A percentile compares a stretch with the other conserved stretches of the same genome.
phyloP scores from a whole-genome alignment of 805 yeast genomes.

The Myxozyma neotropica region DNA sequence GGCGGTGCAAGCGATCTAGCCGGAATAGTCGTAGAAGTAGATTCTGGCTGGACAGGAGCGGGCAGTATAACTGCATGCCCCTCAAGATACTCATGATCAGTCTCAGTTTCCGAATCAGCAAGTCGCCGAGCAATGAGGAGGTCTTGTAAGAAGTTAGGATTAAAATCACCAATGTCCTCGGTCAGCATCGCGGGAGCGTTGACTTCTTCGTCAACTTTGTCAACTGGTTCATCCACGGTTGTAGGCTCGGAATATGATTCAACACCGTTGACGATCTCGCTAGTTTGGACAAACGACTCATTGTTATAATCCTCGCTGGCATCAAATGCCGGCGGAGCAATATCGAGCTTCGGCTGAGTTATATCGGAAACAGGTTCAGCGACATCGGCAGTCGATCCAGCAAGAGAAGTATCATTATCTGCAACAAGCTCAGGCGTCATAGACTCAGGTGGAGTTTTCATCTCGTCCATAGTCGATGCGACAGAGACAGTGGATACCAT shows the following conservation, averaged over 20 bases:
- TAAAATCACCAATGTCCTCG: conserved; percentile 8
- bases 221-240: neutral
- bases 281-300: neutral
- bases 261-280: too few species aligned
- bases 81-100: conserved; percentile 1
- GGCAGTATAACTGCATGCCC: neutral
- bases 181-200: neutral
- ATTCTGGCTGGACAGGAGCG: neutral
- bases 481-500: conserved; percentile 1
- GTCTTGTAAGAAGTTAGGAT: neutral
- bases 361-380: neutral
- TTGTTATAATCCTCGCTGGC: neutral
- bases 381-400: too few species aligned
- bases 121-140: neutral
- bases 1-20: too few species aligned
- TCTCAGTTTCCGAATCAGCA: conserved; percentile 1
- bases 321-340: neutral
- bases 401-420: neutral
- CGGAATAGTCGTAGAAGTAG: too few species aligned
- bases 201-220: neutral
- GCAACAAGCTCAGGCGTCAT: conserved; percentile 1
- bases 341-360: neutral
- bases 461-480: conserved; percentile 2
- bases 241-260: neutral
- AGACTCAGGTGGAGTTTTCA: conserved; percentile 7